Conservation (phyloP, 2,329 filamentous ascomycete genomes). For the Hortaea werneckii region DNA sequence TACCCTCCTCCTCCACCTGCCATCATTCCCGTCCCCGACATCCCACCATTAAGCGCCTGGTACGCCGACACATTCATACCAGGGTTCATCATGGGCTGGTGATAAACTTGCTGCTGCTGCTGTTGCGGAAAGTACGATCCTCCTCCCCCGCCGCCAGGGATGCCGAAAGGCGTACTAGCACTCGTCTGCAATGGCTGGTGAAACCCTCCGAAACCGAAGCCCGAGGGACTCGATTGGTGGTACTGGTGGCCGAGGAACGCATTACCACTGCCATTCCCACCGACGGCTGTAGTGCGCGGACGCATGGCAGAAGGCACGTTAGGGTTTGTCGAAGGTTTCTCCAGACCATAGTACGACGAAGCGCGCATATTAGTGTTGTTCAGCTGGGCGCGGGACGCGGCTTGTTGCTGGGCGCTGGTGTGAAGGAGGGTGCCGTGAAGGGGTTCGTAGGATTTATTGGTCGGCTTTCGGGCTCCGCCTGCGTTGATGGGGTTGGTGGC, state of each 20-base stretch:
- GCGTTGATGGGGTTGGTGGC: slow-evolving; percentile 29
- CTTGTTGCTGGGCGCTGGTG: slow-evolving; percentile 19
- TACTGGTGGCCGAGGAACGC: slow-evolving; percentile 13
- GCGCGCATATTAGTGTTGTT: slow-evolving; percentile 24
- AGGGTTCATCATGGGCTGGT: not conserved
- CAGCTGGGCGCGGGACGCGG: slow-evolving; percentile 27
- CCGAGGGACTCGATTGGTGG: slow-evolving; percentile 5
- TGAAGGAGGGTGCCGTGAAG: slow-evolving; percentile 31
- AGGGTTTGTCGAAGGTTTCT: slow-evolving; percentile 12
- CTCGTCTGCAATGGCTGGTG: slow-evolving; percentile 4
- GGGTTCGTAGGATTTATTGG: slow-evolving; percentile 10
- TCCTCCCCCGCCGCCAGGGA: slow-evolving; percentile 6
- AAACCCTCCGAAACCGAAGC: slow-evolving; percentile 5
- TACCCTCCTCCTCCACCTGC: too few relatives aligned
- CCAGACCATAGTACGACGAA: slow-evolving; percentile 12
- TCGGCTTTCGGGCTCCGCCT: slow-evolving; percentile 2
- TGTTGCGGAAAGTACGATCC: slow-evolving; percentile 4
- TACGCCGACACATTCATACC: slow-evolving; percentile 2
- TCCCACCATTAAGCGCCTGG: not conserved
- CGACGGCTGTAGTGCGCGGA: slow-evolving; percentile 9
- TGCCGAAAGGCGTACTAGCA: slow-evolving; percentile 10
- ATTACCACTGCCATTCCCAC: not conserved
- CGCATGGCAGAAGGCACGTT: slow-evolving; percentile 10
- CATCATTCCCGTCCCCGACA: slow-evolving; percentile 4
- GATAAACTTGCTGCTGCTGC: not conserved